Base-by-base conservation (phyloP, 441 rosid genomes). In the Gossypium schwendimanii region DNA sequence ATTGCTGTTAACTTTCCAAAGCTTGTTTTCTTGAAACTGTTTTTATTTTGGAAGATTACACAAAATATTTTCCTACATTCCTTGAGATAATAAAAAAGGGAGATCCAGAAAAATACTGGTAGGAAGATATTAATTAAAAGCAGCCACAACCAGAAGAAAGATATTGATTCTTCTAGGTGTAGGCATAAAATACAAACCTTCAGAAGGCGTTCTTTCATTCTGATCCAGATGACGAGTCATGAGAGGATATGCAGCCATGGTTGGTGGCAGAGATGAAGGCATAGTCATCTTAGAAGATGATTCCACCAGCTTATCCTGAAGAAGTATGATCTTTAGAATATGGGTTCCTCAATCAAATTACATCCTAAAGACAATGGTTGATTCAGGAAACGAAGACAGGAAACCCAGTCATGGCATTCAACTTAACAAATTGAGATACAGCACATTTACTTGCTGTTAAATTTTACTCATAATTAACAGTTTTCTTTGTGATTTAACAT, bases 271-370 rank as follows among this genome's bases (percentile, higher is more conserved):
- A 77, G 73, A 76, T 77, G 87, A 82, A 82, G 84, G 77, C 11
- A 81, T 28, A 75, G 77, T 81, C 24, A 81, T 76, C 76, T 77
- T 86, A 57, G 87, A 74, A n/a, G 91, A 87, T 82, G 88, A 81
- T 77, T 86, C 94, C 81, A 77, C 79, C 78, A 84, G 86, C 83
- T 93, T 90, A 82, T 89, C 97, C 98, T 89, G 89, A 83, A 89
- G 82, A 91, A 75, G 84, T 49, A 82, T 79, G 83, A 81, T 71
- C 75, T 73, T 86, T 83, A 84, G 85, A 81, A 79, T 70, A 83
- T 64, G 63, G 78, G 75, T 75, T 67, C 87, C 80, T 83, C 80
- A 77, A 78, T 78, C 83, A 81, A 77, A 80, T 66, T 72, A 79
- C 73, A 78, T 73, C 79, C 75, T 77, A 82, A 73, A 72, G 83